Base-by-base conservation (phyloP, 2,329 filamentous ascomycete species). In the Hymenoscyphus scutula region DNA sequence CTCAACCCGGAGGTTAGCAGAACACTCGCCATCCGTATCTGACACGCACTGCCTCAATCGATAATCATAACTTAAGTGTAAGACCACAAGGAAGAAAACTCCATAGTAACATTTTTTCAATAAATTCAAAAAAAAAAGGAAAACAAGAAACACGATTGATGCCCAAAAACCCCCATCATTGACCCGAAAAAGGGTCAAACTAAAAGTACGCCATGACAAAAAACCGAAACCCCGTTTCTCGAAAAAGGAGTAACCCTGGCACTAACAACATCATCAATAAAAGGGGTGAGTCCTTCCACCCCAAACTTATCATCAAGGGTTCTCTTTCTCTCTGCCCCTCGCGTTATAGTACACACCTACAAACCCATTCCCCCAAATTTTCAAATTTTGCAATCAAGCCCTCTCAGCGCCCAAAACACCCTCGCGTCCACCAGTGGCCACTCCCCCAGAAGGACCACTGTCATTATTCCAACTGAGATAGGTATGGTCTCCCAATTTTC, bases 401-500 rank as follows among this genome's bases (percentile, higher is more conserved):
- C 58, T 54, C 25, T 60, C 57, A 8, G 37, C 57, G 34, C 27
- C 60, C 27, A 62, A 48, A 13, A 59, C 64, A 41, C 65, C 64
- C 59, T 88, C 82, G 66, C 89, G 85, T 64, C 87, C 86, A 53
- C 78, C 79, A 1, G 79, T 79, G 27, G 79, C 74, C 19, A 81
- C 83, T 63, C 82, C 84, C 54, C 84, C 82, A 25, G 45, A 23
- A 13, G 45, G 10, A 23, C 19, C 19, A 64, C 84, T 79, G 54
- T 90, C 87, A 65, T 87, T 89, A 76, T 98, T 97, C 95, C 95
- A 99, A 27, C 91, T 95, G 56, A 99, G 84, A 76, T 99, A 98
- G 8, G 92, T 97, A 77, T 98, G 95, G 76, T 99, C 95, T 65
- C 95, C 95, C 51, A 99, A 85, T 89, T 98, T 99, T 73, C 95